Percentiles rank a stretch among this genome's conserved stretches.
phyloP scores from a whole-genome alignment of 345 rosid species.

The Moricandia arvensis region DNA sequence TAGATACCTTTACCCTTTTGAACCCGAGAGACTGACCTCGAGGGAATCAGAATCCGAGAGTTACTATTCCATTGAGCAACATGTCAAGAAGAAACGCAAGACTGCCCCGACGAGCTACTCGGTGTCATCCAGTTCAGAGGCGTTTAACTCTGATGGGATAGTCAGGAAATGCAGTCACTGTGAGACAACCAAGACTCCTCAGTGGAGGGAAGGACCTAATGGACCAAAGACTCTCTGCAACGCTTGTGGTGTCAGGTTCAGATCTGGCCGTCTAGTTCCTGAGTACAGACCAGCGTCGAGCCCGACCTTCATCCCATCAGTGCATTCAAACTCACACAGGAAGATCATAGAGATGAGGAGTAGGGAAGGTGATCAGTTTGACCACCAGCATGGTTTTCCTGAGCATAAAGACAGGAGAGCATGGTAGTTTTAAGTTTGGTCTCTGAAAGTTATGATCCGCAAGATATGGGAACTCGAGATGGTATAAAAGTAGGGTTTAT shows the following conservation, averaged over 20 bases:
- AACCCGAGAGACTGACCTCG: constrained; percentile 23
- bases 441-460: constrained; percentile 16
- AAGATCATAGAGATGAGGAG: constrained; percentile 87
- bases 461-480: constrained; percentile 22
- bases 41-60: constrained; percentile 37
- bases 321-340: constrained; percentile 94
- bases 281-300: constrained; percentile 93
- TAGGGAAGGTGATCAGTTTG: constrained; percentile 32
- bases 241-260: constrained; percentile 89
- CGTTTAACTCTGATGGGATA: constrained; percentile 12
- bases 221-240: constrained; percentile 97
- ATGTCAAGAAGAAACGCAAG: constrained; percentile 49
- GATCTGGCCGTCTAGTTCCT: constrained; percentile 84
- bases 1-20: constrained; percentile 31
- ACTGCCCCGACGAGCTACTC: constrained; percentile 33
- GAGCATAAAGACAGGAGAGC: constrained; percentile 15
- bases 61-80: constrained; percentile 31
- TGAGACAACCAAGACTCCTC: constrained; percentile 79
- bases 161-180: constrained; percentile 69
- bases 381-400: neutral
- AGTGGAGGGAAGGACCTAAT: constrained; percentile 95
- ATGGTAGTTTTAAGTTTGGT: constrained; percentile 6
- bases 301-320: constrained; percentile 66
- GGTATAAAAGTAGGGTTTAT: constrained; percentile 20
- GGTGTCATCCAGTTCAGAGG: constrained; percentile 20